phyloP scores from a whole-genome alignment of 176 grass and related monocot species.

The maize (Zea mays) region DNA sequence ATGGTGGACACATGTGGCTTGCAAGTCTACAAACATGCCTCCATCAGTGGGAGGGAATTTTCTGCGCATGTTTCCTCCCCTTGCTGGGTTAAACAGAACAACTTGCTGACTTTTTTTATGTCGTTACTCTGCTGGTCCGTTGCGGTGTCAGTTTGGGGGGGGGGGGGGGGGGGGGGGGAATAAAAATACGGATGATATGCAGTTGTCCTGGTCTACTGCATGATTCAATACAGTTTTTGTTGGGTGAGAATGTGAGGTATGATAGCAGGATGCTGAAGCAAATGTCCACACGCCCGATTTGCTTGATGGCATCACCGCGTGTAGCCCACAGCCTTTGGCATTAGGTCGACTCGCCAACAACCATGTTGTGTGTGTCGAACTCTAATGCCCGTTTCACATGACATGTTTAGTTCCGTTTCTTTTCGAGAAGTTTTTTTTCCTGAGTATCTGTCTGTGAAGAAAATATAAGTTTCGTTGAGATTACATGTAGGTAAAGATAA shows the following conservation, averaged over 20 bases:
- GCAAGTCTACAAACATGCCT: constrained; percentile 51
- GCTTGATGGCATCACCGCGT: not conserved
- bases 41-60: constrained; percentile 33
- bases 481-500: too few species aligned
- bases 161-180: not conserved
- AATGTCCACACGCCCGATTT: not conserved
- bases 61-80: constrained; percentile 2
- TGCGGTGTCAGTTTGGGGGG: constrained; percentile 19
- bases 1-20: constrained; percentile 44
- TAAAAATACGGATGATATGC: not conserved
- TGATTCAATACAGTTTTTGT: not conserved
- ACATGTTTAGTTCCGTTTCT: too few species aligned
- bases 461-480: too few species aligned
- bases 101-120: not conserved
- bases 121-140: not conserved
- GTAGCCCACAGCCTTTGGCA: constrained; percentile 19
- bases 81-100: constrained; percentile 12
- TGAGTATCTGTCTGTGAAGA: too few species aligned
- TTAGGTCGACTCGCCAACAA: constrained; percentile 42
- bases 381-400: not conserved
- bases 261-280: not conserved
- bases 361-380: constrained; percentile 15
- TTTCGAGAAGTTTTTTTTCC: too few species aligned
- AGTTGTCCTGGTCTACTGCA: constrained; percentile 35
- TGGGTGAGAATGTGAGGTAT: constrained; percentile 2